Evolutionary conservation across 2,329 filamentous ascomycete species (phyloP), one percentile per base, ranked within the genome.

Genomic region (Colletotrichum australisinense): DNA sequence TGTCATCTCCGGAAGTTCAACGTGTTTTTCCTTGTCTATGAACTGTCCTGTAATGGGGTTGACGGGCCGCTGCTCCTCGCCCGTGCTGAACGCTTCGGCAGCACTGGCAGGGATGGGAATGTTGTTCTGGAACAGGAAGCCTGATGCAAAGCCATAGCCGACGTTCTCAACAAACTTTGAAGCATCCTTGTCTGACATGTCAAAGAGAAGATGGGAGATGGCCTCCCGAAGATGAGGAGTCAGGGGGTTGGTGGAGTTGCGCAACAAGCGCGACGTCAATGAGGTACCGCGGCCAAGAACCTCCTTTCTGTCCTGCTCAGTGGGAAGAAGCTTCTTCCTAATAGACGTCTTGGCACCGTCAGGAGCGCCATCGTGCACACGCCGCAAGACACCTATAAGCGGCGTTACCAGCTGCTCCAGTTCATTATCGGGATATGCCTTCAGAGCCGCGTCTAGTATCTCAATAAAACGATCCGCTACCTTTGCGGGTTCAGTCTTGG

Each of bases 1-100:
- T 0, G 93, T 97, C 96, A 98, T 98, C 62, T 93, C 90, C 1
- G 91, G 90, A 12, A 86, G 82, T 4, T 90, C 84, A 7, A 90
- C 85, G 7, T 85, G 83, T 67, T 86, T 88, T 81, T 96, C 93
- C 49, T 86, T 87, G 76, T 95, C 92, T 63, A 94, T 79, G 75
- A 93, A 91, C 81, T 98, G 95, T 0, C 95, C 95, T 1, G 95
- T 98, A 38, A 98, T 90, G 0, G 95, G 95, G 76, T 98, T 98
- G 65, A 97, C 85, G 0, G 87, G 81, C 72, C 82, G 85, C 57
- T 77, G 79, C 2, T 76, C 75, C 32, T 67, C 65, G 16, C 82
- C 77, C 63, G 80, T 79, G 73, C 78, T 81, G 67, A 77, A 87
- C 7, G 88, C 86, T 76, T 92, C 88, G 11, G 91, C 84, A 1